Conservation (phyloP, 805 yeast genomes). For the Metschnikowia lunata region DNA sequence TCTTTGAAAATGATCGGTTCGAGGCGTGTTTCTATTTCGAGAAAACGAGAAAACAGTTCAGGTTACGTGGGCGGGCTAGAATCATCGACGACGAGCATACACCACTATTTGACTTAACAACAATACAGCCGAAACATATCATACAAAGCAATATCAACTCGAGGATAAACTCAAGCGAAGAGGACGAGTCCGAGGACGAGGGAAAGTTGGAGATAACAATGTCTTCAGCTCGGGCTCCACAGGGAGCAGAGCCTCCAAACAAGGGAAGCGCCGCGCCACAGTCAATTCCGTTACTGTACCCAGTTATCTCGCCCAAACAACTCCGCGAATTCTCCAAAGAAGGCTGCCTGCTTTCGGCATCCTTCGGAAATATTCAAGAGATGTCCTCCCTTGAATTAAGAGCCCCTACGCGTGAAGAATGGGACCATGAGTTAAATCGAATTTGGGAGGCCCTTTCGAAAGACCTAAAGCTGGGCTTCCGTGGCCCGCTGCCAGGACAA, state of each 20-base stretch:
- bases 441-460: conserved; percentile 62
- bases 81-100: conserved; percentile 29
- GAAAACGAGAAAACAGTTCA: conserved; percentile 58
- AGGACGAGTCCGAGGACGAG: conserved; percentile 9
- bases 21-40: conserved; percentile 78
- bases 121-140: conserved; percentile 25
- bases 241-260: conserved; percentile 2
- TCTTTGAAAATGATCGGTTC: conserved; percentile 48
- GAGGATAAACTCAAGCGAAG: conserved; percentile 18
- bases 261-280: conserved; percentile 10
- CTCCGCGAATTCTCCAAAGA: conserved; percentile 18
- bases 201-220: conserved; percentile 14
- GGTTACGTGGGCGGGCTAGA: conserved; percentile 66
- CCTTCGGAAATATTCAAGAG: conserved; percentile 28
- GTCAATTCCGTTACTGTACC: conserved; percentile 21
- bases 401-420: conserved; percentile 58
- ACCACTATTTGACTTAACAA: conserved; percentile 31
- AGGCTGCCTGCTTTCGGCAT: conserved; percentile 19
- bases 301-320: conserved; percentile 28
- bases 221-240: neutral
- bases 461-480: conserved; percentile 57
- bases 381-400: conserved; percentile 21
- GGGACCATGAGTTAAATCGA: conserved; percentile 59
- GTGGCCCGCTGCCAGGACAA: conserved; percentile 71
- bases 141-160: conserved; percentile 18